Evolutionary conservation across 441 rosid species (phyloP).

Genomic region (Dalechampia spathulata): DNA sequence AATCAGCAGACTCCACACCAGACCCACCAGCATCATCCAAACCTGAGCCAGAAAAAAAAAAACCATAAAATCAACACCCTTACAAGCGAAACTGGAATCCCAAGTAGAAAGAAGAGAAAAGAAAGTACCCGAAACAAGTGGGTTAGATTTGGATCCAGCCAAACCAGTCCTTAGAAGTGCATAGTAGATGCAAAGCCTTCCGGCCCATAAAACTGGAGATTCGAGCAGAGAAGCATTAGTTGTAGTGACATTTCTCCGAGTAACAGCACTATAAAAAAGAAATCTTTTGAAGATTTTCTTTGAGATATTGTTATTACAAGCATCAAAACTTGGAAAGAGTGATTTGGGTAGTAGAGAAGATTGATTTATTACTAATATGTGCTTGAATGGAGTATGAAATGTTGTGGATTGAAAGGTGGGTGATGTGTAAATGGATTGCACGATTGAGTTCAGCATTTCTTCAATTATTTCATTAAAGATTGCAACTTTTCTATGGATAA

Average conservation of each 20-base stretch:
- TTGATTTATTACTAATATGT: background rate
- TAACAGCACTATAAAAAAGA: background rate
- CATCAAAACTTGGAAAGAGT: slow-evolving; percentile 24
- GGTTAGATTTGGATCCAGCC: slow-evolving; percentile 76
- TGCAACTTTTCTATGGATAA: no score
- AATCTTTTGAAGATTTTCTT: slow-evolving; percentile 12
- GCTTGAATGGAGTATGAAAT: slow-evolving; percentile 15
- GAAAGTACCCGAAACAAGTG: slow-evolving; percentile 59
- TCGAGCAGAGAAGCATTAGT: slow-evolving; percentile 56
- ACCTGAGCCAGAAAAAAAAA: slow-evolving; percentile 23
- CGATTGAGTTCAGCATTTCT: slow-evolving; percentile 42
- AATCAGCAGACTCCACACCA: slow-evolving; percentile 49
- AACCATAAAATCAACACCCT: background rate
- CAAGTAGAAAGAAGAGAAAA: background rate
- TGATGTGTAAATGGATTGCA: slow-evolving; percentile 30
- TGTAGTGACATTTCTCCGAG: slow-evolving; percentile 19
- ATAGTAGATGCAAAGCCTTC: slow-evolving; percentile 67
- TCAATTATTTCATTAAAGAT: no score
- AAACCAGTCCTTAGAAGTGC: slow-evolving; percentile 70
- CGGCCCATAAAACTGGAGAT: slow-evolving; percentile 71
- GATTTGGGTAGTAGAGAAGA: slow-evolving; percentile 32
- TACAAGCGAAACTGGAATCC: background rate
- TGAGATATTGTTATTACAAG: no score
- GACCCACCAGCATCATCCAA: slow-evolving; percentile 33
- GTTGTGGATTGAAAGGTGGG: slow-evolving; percentile 18